Evolutionary conservation across 2,329 filamentous ascomycete species (phyloP), one percentile per base, ranked within the genome.

Genomic region (Ceratocystiopsis minuta): DNA sequence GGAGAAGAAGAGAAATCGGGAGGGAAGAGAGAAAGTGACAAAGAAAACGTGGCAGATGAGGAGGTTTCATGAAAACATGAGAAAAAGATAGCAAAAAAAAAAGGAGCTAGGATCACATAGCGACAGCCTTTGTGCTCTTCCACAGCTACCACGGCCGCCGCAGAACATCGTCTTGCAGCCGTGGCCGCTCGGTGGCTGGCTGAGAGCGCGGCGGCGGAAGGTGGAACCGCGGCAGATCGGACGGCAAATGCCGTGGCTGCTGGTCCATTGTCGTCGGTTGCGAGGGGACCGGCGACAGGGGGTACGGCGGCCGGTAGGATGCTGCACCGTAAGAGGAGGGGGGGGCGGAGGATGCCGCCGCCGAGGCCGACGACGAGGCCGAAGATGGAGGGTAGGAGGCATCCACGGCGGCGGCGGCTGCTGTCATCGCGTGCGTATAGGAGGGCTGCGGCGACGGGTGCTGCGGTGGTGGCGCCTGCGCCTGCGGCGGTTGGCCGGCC

Each of bases 81-180:
- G 15, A 35, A 36, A 40, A 39, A 32, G 16, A 18, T 24, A 36
- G 42, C 34, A 16, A 28, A 42, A 36, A 10, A 28, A 28, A n/a
- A n/a, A n/a, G n/a, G n/a, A n/a, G n/a, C n/a, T n/a, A n/a, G n/a
- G n/a, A n/a, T n/a, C n/a, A n/a, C n/a, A n/a, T n/a, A n/a, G n/a
- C n/a, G n/a, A n/a, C 24, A 6, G 6, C 5, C 2, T 28, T 11
- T 42, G 46, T 17, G 33, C 43, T 10, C 24, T 28, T 6, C 24
- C 9, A 42, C 58, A 48, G 62, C 60, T 63, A 60, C 68, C 68
- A 73, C 14, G 64, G 58, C 49, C 63, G 62, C 45, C 56, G 56
- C 47, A 71, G 51, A 37, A 65, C 59, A 38, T 70, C 63, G 42
- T 71, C 66, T 17, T 65, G 60, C 32, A 71, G 63, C 32, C 63